Base-by-base conservation (phyloP, 768 basidiomycete genomes). In the Lactarius indigo region DNA sequence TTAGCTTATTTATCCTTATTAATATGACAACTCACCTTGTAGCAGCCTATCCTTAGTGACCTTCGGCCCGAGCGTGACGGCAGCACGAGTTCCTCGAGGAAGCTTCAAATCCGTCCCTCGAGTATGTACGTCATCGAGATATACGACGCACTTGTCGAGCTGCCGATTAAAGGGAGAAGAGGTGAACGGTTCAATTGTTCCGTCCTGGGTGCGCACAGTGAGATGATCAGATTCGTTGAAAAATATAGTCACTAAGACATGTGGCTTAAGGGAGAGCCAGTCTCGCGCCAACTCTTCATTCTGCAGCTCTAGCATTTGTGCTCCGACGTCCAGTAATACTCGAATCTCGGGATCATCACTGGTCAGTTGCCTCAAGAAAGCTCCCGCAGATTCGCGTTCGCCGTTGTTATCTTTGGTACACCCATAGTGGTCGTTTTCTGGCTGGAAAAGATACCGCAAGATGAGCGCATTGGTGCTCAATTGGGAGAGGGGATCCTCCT, bases 301-400 rank as follows among this genome's bases (percentile, higher is more conserved):
- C 28, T 76, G 72, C 64, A 83, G 73, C 42, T 86, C 83, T 10
- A 85, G 73, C 74, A 86, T 81, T 64, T 85, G 84, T 0, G 84
- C 84, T 3, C 84, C 85, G 13, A 85, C 84, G 54, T 85, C 84
- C n/a, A 85, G 73, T 23, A 85, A 71, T 5, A 85, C 83, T 26
- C 76, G 78, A 31, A 85, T 75, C 15, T 74, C 70, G 5, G 78
- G 79, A 2, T 57, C 60, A 64, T 82, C 77, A 0, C 61, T 23
- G 17, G 75, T 74, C 2, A 85, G 17, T 17, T 74, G 68, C 1
- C 70, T 8, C 17, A 85, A 62, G 55, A 81, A 76, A 18, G 75
- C 71, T 15, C 12, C 12, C 13, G 62, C 55, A 5, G n/a, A 44
- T 23, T 63, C 62, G 8, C 55, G 39, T 1, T 69, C 41, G 23